Percentiles rank a stretch among this genome's conserved stretches.
Evolutionary conservation across 2,329 filamentous ascomycete genomes (phyloP).

Genomic region (Simplicillium sp.): DNA sequence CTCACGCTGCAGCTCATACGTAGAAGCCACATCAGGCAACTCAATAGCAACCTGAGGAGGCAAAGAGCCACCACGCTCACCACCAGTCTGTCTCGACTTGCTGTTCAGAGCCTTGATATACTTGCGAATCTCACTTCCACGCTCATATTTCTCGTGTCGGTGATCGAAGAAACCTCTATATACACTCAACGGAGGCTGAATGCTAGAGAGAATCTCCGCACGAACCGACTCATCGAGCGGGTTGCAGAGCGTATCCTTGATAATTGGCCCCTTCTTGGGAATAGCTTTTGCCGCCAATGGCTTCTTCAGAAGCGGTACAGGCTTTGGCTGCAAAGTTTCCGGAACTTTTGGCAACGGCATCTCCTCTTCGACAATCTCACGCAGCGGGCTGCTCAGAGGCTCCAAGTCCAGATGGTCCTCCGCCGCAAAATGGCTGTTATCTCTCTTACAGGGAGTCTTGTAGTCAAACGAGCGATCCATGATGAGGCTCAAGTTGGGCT

Average conservation of each 20-base stretch:
- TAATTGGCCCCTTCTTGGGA: conserved; percentile 57
- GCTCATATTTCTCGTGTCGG: conserved; percentile 51
- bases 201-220: conserved; percentile 62
- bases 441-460: conserved; percentile 68
- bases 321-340: conserved; percentile 38
- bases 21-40: conserved; percentile 54
- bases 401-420: conserved; percentile 22
- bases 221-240: conserved; percentile 73
- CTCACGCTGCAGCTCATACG: conserved; percentile 74
- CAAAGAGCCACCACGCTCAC: conserved; percentile 53
- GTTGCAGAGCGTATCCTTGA: conserved; percentile 79
- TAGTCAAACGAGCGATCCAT: conserved; percentile 51
- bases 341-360: conserved; percentile 37
- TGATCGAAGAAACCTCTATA: conserved; percentile 78
- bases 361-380: conserved; percentile 49
- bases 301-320: conserved; percentile 22
- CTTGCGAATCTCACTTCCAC: conserved; percentile 68
- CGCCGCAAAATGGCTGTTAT: conserved; percentile 19
- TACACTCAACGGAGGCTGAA: conserved; percentile 62
- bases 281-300: conserved; percentile 26
- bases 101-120: conserved; percentile 57
- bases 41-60: conserved; percentile 54
- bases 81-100: conserved; percentile 44
- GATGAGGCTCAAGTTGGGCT: conserved; percentile 68
- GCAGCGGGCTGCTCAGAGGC: conserved; percentile 61